phyloP scores from a whole-genome alignment of 225 moss, liverwort and hornwort genomes.

The Bryoerythrophyllum caledonicum region DNA sequence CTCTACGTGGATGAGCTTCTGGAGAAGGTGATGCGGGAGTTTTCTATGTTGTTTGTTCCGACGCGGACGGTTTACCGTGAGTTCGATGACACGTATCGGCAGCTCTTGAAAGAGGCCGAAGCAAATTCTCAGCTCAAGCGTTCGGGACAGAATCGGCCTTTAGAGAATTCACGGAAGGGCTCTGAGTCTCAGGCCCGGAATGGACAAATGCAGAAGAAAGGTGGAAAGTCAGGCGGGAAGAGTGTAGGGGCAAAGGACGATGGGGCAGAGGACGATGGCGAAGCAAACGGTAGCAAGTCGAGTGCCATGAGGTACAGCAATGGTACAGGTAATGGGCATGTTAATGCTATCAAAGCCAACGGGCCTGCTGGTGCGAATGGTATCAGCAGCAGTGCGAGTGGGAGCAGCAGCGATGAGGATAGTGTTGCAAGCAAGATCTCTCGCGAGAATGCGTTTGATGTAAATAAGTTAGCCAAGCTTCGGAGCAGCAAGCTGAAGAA shows the following conservation, averaged over 20 bases:
- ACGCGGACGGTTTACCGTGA: constrained; percentile 59
- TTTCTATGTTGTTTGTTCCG: constrained; percentile 61
- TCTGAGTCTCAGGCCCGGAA: constrained; percentile 49
- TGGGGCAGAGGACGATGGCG: constrained; percentile 59
- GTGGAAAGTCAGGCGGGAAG: constrained; percentile 50
- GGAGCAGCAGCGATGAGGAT: constrained; percentile 90
- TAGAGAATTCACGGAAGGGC: constrained; percentile 58
- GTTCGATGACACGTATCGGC: constrained; percentile 90
- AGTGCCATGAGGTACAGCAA: constrained; percentile 34
- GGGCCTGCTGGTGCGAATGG: constrained; percentile 49
- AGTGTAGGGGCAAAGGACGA: constrained; percentile 38
- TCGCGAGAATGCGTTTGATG: constrained; percentile 82
- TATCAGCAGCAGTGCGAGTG: constrained; percentile 56
- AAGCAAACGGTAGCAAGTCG: constrained; percentile 39
- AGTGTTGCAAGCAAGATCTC: constrained; percentile 46
- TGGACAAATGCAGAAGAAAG: constrained; percentile 65
- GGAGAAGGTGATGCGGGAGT: constrained; percentile 85
- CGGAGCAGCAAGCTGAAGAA: constrained; percentile 67
- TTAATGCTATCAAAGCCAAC: constrained; percentile 54
- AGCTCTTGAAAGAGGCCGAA: constrained; percentile 77
- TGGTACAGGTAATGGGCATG: constrained; percentile 40
- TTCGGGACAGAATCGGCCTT: constrained; percentile 50
- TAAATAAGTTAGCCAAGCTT: constrained; percentile 91
- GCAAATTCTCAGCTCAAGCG: constrained; percentile 73
- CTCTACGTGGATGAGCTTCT: constrained; percentile 97